Evolutionary conservation across 1,284 basidiomycete species (phyloP).

Genomic region (Crepidotus sp.): DNA sequence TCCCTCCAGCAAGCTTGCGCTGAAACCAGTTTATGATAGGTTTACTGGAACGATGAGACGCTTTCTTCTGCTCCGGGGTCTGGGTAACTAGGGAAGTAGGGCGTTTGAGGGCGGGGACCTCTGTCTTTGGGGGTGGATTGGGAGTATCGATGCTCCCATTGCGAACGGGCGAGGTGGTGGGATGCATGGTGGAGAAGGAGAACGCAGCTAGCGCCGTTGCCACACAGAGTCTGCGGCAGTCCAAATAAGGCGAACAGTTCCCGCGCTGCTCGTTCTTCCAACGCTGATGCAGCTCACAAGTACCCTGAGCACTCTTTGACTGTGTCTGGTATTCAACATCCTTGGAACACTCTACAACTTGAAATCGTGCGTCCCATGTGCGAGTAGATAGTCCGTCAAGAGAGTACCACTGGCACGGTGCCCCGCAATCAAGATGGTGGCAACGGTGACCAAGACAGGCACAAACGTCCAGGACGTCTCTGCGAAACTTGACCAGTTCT

Average conservation of each 20-base stretch:
- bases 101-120: slow-evolving; percentile 7
- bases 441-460: slow-evolving; percentile 5
- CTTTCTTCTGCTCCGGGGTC: slow-evolving; percentile 43
- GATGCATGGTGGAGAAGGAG: slow-evolving; percentile 10
- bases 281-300: too few relatives aligned
- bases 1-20: slow-evolving; percentile 63
- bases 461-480: slow-evolving; percentile 2
- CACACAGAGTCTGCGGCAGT: too few relatives aligned
- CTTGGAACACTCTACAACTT: too few relatives aligned
- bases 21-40: slow-evolving; percentile 90
- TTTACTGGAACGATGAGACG: slow-evolving; percentile 61
- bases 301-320: too few relatives aligned
- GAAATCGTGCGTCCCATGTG: too few relatives aligned
- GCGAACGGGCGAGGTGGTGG: slow-evolving; percentile 3
- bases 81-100: slow-evolving; percentile 20
- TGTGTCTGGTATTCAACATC: too few relatives aligned
- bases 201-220: too few relatives aligned
- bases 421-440: slow-evolving; percentile 8
- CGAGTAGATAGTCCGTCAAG: too few relatives aligned
- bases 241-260: too few relatives aligned
- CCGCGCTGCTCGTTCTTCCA: too few relatives aligned
- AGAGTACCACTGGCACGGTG: too few relatives aligned
- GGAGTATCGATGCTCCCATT: slow-evolving; percentile 3
- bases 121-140: slow-evolving; percentile 2
- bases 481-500: slow-evolving; percentile 2